Evolutionary conservation across 2,329 filamentous ascomycete species (phyloP), one percentile per base, ranked within the genome.

Genomic region (Fusarium sp.): DNA sequence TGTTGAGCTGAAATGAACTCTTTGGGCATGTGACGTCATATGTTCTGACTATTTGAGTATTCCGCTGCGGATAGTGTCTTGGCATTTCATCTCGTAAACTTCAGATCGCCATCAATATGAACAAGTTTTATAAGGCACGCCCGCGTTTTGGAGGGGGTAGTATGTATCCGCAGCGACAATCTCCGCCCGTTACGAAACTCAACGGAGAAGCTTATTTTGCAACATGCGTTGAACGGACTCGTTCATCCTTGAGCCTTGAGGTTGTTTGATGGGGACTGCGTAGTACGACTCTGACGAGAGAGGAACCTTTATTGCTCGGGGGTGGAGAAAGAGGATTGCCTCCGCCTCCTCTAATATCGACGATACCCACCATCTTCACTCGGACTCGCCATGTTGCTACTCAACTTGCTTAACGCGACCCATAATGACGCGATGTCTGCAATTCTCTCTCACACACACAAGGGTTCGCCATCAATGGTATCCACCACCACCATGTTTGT

Each of bases 391-490:
- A 37, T 65, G 33, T 56, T 41, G 46, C 47, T 41, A 43, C 41
- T 42, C 44, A 26, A 48, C 3, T 61, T 47, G 39, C 61, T 66
- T 52, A 31, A 38, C 37, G 10, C 38, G 66, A 55, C 57, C 66
- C 62, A 64, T 70, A 56, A 64, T 70, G 67, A 69, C 67, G 67
- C 63, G 53, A 69, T 63, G 63, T 24, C 46, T 46, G 35, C 49
- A 24, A 43, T 67, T 26, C 31, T 37, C 29, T 8, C 49, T 35
- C 31, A 39, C 24, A 24, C 12, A 4, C 38, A 20, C 60, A 62
- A 46, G 57, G 66, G 38, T 46, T 63, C 57, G 35, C 23, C 49
- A 39, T 33, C 52, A 41, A 38, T 41, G 41, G 37, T n/a, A 66
- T 55, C 48, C 59, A 59, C 57, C 21, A 53, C 26, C 18, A 42